Percentiles rank a stretch among this genome's conserved stretches.
Evolutionary conservation across 192 early-diverging fungal species (phyloP).

Genomic region (Podila minutissima): DNA sequence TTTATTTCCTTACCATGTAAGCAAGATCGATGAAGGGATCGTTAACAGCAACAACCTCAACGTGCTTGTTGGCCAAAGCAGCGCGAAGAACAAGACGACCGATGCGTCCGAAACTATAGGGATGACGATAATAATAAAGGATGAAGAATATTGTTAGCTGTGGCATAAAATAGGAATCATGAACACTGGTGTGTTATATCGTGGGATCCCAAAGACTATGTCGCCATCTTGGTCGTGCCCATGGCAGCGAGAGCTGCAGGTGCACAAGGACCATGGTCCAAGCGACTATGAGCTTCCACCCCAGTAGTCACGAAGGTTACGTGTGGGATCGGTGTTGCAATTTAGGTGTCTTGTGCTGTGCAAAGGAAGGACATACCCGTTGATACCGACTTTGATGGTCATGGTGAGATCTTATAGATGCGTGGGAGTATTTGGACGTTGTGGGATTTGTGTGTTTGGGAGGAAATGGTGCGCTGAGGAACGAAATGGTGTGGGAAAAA

Average conservation of each 20-base stretch:
- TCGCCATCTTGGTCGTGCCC: background rate
- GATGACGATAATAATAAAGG: background rate
- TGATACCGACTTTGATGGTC: slow-evolving; percentile 50
- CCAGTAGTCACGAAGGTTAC: too few species aligned
- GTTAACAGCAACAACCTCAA: slow-evolving; percentile 92
- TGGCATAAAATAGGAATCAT: background rate
- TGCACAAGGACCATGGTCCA: background rate
- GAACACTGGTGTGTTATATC: background rate
- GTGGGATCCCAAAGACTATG: background rate
- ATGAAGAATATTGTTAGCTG: background rate
- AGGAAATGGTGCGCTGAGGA: background rate
- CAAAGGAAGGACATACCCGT: slow-evolving; percentile 31
- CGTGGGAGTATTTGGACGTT: background rate
- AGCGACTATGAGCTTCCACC: too few species aligned
- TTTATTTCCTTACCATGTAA: slow-evolving; percentile 80
- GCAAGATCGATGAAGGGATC: slow-evolving; percentile 97
- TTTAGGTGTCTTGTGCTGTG: background rate
- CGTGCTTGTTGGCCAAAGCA: slow-evolving; percentile 73
- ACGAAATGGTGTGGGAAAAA: background rate
- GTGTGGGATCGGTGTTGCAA: background rate
- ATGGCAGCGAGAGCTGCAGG: too few species aligned
- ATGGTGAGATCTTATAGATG: slow-evolving; percentile 15
- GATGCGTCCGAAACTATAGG: slow-evolving; percentile 91
- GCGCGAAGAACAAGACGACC: slow-evolving; percentile 97
- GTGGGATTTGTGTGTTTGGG: background rate